These are phyloP conservation scores for Agaricus blazei DNA, from an alignment of 768 basidiomycete genomes.

Conservation along the genomic window DNA sequence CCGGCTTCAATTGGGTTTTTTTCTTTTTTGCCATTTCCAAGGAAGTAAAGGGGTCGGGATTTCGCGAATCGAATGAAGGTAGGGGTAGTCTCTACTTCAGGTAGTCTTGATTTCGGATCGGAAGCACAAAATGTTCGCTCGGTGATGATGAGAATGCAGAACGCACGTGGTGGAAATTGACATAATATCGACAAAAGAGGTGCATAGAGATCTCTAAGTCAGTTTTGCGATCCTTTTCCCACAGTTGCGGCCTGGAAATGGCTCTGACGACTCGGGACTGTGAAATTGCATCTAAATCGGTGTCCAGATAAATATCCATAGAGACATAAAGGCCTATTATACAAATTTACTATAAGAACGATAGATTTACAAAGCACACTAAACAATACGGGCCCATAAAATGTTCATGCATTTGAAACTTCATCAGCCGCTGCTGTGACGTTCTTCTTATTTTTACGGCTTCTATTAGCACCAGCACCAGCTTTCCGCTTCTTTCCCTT, in stretches of 20 bases:
- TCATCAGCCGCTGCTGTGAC: constrained; percentile 8
- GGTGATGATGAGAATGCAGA: neutral
- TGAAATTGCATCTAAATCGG: neutral
- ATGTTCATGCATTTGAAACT: constrained; percentile 8
- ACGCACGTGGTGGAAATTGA: neutral
- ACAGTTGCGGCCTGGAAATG: neutral
- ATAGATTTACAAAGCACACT: constrained; percentile 10
- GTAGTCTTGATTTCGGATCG: neutral
- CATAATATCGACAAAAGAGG: neutral
- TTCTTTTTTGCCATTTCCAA: constrained; percentile 74
- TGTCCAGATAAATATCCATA: constrained; percentile 11
- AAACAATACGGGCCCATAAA: constrained; percentile 2
- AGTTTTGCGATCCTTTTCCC: neutral
- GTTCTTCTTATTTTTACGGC: constrained; percentile 31
- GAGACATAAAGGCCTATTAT: constrained; percentile 11
- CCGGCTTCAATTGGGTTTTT: constrained; percentile 74
- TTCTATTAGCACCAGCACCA: constrained; percentile 29
- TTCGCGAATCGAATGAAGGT: neutral
- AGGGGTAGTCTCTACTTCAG: neutral
- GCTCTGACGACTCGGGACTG: too few species aligned
- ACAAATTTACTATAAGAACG: constrained; percentile 9
- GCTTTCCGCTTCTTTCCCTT: constrained; percentile 41
- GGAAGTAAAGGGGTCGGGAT: neutral
- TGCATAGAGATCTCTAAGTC: neutral
- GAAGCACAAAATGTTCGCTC: neutral